These are phyloP conservation scores for Crotalaria pallida DNA, from an alignment of 306 rosid species.

Conservation along the genomic window DNA sequence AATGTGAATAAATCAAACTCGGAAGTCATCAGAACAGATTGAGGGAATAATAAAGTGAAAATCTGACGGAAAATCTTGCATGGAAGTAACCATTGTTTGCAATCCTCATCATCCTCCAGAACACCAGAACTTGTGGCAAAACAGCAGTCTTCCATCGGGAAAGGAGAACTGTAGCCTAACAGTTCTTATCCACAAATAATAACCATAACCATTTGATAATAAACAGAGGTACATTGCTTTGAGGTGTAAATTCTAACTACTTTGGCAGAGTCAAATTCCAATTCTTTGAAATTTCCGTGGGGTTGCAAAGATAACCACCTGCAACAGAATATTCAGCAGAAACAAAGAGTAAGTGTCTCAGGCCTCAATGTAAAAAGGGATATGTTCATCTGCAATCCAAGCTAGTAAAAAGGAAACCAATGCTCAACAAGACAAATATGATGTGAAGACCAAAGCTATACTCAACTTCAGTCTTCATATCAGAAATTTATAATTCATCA, in stretches of 20 bases:
- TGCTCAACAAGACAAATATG: background rate
- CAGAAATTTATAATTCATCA: background rate
- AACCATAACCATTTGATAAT: slow-evolving; percentile 17
- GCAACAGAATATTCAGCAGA: slow-evolving; percentile 28
- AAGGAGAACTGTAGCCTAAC: background rate
- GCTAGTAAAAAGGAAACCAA: background rate
- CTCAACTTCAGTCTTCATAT: too few species aligned
- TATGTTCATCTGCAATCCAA: background rate
- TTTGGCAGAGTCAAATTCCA: slow-evolving; percentile 43
- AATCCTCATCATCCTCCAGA: slow-evolving; percentile 8
- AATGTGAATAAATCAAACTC: background rate
- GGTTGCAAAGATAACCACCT: slow-evolving; percentile 59
- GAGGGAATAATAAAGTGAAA: background rate
- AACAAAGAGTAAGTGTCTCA: background rate
- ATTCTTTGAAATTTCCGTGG: slow-evolving; percentile 36
- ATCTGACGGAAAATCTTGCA: background rate
- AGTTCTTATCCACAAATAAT: slow-evolving; percentile 6
- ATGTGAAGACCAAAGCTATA: slow-evolving; percentile 11
- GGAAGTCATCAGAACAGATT: background rate
- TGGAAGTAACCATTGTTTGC: background rate
- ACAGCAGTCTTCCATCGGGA: background rate
- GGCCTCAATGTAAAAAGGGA: slow-evolving; percentile 9
- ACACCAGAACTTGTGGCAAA: background rate
- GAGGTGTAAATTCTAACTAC: slow-evolving; percentile 23
- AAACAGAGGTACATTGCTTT: background rate